Evolutionary conservation across 306 rosid genomes (phyloP).

Genomic region (Rosa rugosa): DNA sequence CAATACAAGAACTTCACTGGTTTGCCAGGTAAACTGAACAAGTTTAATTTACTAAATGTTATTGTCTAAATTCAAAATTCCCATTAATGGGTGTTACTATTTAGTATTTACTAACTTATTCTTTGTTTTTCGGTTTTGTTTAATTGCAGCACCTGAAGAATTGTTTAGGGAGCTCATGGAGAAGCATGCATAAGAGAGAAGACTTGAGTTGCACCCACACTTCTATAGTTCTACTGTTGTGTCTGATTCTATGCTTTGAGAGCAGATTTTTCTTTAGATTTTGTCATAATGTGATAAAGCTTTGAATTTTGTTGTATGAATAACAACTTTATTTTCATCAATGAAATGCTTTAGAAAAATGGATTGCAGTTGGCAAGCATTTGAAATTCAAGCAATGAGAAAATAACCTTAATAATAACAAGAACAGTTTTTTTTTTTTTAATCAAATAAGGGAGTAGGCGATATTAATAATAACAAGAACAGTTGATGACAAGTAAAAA

Average conservation of each 20-base stretch:
- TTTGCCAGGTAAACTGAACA: constrained; percentile 36
- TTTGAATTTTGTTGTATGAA: constrained; percentile 16
- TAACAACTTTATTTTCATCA: neutral
- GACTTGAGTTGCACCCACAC: neutral
- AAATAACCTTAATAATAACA: neutral
- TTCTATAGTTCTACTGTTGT: neutral
- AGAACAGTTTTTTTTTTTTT: no score
- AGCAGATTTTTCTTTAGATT: neutral
- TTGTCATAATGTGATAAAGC: constrained; percentile 4
- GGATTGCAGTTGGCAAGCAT: neutral
- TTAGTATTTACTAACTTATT: neutral
- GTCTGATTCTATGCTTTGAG: constrained; percentile 7
- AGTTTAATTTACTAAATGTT: neutral
- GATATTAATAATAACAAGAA: neutral
- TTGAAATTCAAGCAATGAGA: neutral
- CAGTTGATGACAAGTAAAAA: neutral
- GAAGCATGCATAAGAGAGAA: constrained; percentile 36
- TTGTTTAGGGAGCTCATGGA: constrained; percentile 51
- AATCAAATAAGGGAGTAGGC: no score
- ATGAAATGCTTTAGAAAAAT: neutral
- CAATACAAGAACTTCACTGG: constrained; percentile 54
- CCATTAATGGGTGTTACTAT: neutral
- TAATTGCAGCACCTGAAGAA: constrained; percentile 50
- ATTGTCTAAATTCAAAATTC: neutral
- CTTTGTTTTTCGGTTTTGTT: neutral